phyloP scores from a whole-genome alignment of 148 eudicot species.

The Arbutus unedo region DNA sequence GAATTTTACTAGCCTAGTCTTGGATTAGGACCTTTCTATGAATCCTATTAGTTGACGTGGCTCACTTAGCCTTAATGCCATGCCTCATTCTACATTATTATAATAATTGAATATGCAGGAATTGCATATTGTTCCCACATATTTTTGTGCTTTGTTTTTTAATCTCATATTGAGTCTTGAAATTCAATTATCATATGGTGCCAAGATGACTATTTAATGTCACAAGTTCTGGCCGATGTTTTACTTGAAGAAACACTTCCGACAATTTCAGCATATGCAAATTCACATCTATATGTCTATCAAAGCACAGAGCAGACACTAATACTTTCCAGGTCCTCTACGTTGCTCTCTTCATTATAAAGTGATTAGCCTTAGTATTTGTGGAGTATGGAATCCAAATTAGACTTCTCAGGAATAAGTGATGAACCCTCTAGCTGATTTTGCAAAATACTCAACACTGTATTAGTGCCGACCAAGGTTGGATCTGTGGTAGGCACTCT shows the following conservation, averaged over 20 bases:
- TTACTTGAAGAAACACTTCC: conserved; percentile 47
- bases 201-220: conserved; percentile 11
- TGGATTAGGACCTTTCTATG: no score
- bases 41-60: no score
- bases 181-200: not conserved
- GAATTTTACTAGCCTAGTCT: no score
- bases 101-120: not conserved
- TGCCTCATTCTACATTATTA: not conserved
- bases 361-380: not conserved
- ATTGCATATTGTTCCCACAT: not conserved
- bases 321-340: conserved; percentile 51
- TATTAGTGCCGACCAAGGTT: no score
- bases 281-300: conserved; percentile 66
- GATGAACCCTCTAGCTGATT: no score
- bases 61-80: not conserved
- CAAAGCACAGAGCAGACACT: conserved; percentile 65
- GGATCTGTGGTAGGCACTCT: no score
- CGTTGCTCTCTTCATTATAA: not conserved
- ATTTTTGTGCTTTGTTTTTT: not conserved
- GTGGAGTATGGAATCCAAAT: no score
- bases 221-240: conserved; percentile 53
- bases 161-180: conserved; percentile 2
- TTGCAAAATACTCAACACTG: no score
- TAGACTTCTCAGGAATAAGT: no score
- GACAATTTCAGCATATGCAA: conserved; percentile 56